Evolutionary conservation across 176 grass and related monocot genomes (phyloP), one percentile per base, ranked within the genome.

Genomic region (Otatea glauca): DNA sequence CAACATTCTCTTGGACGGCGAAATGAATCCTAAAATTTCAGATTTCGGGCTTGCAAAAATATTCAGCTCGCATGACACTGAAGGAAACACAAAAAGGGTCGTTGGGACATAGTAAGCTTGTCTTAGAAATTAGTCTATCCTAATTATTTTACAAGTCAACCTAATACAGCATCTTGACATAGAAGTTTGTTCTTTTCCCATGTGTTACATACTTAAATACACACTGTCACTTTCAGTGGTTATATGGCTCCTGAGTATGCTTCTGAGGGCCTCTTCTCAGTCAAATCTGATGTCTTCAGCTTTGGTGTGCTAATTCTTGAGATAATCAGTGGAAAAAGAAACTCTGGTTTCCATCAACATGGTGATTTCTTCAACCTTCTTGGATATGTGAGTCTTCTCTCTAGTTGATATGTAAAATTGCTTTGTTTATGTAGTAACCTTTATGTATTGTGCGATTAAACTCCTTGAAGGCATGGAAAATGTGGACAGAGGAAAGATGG

Each of bases 211-310:
- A 11, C 32, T 59, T 16, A 43, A 1, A 9, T 39, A 10, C 32
- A 55, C 27, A 17, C 9, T 68, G 9, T 15, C 53, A 55, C 2
- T 55, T 56, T 27, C n/a, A 81, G 79, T 81, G 79, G 78, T 27
- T 81, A 70, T 5, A 81, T 81, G 78, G 64, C 78, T 80, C 78
- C 63, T 23, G 63, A 80, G 10, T 80, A 80, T 65, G 77, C 63
- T 55, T 81, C 65, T 0, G 65, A 53, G n/a, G 79, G 79, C 0
- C n/a, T 81, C 65, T 81, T 69, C 49, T 81, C 79, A 43, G 6
- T 56, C 2, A 81, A 81, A 81, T 81, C 79, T 41, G 74, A 85
- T 61, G 74, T 85, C 4, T 85, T 77, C 45, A 85, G 83, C 35
- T 85, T 85, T 9, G 83, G 83, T 13, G 74, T 85, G 7, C 24